Percentiles rank a stretch among this genome's conserved stretches.
Evolutionary conservation across 768 basidiomycete genomes (phyloP).

Genomic region (Boletus sp.): DNA sequence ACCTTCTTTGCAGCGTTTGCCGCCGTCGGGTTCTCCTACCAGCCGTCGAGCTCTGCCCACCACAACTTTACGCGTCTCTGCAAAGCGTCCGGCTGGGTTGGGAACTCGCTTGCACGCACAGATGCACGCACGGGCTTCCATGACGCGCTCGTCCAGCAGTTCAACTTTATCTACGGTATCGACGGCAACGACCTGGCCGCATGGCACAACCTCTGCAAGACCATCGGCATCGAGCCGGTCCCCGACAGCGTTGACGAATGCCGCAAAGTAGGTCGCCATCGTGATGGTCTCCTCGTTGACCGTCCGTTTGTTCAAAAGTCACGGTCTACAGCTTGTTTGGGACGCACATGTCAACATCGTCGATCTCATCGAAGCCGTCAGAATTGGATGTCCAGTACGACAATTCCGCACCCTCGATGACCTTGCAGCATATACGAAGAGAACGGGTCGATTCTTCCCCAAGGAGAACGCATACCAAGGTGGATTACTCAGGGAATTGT

Average conservation of each 20-base stretch:
- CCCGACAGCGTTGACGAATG: constrained; percentile 16
- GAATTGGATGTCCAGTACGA: constrained; percentile 11
- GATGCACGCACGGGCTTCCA: constrained; percentile 8
- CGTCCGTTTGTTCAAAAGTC: not conserved
- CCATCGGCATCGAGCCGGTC: constrained; percentile 13
- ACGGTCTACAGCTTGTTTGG: constrained; percentile 24
- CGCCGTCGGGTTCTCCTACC: constrained; percentile 11
- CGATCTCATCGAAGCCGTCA: constrained; percentile 25
- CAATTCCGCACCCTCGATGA: constrained; percentile 19
- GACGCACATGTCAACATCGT: constrained; percentile 31
- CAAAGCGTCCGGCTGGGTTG: constrained; percentile 3
- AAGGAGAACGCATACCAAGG: constrained; percentile 26
- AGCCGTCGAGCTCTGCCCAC: constrained; percentile 2
- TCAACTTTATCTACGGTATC: constrained; percentile 23
- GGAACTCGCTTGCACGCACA: not conserved
- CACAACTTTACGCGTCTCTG: constrained; percentile 17
- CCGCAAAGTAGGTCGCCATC: constrained; percentile 7
- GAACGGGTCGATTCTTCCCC: constrained; percentile 24
- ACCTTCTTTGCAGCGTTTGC: constrained; percentile 12
- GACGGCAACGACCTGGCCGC: constrained; percentile 11
- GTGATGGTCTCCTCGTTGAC: not conserved
- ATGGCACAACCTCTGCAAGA: constrained; percentile 23
- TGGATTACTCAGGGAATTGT: constrained; percentile 28
- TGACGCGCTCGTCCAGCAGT: constrained; percentile 24
- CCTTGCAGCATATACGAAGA: constrained; percentile 23